Percentiles rank a stretch among this genome's conserved stretches.
Evolutionary conservation across 345 rosid genomes (phyloP).

Genomic region (Rubroshorea leprosula): DNA sequence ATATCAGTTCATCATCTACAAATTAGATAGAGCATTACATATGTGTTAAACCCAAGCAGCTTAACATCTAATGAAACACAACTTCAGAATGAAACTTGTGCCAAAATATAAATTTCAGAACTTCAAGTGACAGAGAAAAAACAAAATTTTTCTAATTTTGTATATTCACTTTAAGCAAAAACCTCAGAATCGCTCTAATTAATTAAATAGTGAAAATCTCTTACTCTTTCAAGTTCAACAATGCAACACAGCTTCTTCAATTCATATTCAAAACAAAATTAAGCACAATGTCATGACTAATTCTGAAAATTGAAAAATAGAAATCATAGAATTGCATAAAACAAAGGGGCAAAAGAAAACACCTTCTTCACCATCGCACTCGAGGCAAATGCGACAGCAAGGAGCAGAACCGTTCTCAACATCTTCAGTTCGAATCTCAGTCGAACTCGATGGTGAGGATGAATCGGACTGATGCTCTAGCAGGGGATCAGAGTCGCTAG

Average conservation of each 20-base stretch:
- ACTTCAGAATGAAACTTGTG: not conserved
- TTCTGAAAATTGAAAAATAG: not conserved
- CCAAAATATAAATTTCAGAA: too few relatives aligned
- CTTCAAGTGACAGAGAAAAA: too few relatives aligned
- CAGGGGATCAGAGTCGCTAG: conserved; percentile 72
- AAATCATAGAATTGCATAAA: not conserved
- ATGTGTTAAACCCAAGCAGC: too few relatives aligned
- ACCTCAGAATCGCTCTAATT: not conserved
- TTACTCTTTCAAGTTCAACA: not conserved
- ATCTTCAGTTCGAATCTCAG: conserved; percentile 62
- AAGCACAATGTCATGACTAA: not conserved
- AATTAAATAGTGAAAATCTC: not conserved
- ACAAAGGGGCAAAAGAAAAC: not conserved
- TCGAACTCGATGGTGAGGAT: conserved; percentile 26
- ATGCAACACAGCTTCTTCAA: not conserved
- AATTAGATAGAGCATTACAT: conserved; percentile 7
- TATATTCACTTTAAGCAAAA: not conserved
- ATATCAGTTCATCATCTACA: conserved; percentile 81
- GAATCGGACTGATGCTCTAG: conserved; percentile 35
- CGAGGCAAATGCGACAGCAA: conserved; percentile 89
- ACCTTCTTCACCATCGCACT: conserved; percentile 75
- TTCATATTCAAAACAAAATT: not conserved
- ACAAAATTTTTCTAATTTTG: not conserved
- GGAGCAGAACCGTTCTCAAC: conserved; percentile 63
- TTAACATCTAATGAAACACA: too few relatives aligned